phyloP scores from a whole-genome alignment of 179 eudicot species.

The Silene coronaria region DNA sequence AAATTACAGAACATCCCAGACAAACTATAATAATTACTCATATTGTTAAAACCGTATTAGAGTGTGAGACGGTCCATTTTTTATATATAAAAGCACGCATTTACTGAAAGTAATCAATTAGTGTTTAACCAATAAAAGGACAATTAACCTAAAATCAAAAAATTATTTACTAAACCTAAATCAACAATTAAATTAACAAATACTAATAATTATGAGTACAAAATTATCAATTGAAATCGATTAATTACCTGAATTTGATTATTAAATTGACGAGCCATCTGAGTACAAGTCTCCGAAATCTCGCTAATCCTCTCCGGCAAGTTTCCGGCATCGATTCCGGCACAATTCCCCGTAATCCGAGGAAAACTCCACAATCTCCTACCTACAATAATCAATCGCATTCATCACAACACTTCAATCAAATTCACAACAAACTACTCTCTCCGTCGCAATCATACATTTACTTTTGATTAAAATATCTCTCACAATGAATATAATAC shows the following conservation, averaged over 20 bases:
- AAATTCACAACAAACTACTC: no score
- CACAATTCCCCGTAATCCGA: slow-evolving; percentile 43
- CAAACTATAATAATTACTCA: no score
- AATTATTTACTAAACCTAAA: background rate
- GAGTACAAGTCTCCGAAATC: slow-evolving; percentile 80
- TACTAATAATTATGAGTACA: background rate
- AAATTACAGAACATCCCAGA: background rate
- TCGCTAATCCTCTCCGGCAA: slow-evolving; percentile 56
- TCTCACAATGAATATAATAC: no score
- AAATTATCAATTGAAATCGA: background rate
- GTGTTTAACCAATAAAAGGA: no score
- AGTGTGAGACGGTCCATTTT: no score
- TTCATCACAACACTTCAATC: background rate
- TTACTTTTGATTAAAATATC: no score
- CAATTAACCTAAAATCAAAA: no score
- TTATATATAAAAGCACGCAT: no score
- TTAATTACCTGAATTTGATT: slow-evolving; percentile 54
- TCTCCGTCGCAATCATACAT: no score
- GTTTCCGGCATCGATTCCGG: slow-evolving; percentile 37
- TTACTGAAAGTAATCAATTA: no score
- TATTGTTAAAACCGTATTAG: no score
- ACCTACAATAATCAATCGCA: slow-evolving; percentile 26
- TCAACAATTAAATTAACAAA: background rate
- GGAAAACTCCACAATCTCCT: slow-evolving; percentile 66
- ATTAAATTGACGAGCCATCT: slow-evolving; percentile 72